A percentile compares a stretch with the other conserved stretches of the same genome.
Evolutionary conservation across 106 monocot genomes (phyloP).

Genomic region (Dendrobium huoshanense): DNA sequence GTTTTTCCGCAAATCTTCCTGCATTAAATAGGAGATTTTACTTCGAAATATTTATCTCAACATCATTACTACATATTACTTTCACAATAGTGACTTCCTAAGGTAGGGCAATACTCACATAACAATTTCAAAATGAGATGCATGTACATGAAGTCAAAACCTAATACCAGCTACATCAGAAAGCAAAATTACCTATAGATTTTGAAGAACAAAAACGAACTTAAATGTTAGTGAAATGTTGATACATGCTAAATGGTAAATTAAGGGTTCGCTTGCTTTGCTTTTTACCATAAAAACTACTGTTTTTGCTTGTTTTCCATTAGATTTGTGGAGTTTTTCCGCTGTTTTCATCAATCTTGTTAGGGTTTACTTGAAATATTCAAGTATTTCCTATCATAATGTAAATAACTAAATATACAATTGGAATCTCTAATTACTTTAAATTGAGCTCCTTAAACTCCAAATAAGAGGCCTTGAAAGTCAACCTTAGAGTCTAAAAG

Average conservation of each 20-base stretch:
- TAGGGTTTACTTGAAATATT: no score
- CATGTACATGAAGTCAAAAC: neutral
- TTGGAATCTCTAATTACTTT: no score
- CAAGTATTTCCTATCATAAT: no score
- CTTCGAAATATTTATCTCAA: neutral
- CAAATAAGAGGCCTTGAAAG: no score
- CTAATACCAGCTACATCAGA: neutral
- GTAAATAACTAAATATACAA: no score
- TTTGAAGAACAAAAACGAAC: no score
- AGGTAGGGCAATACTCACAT: neutral
- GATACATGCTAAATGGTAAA: neutral
- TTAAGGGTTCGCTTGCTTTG: neutral
- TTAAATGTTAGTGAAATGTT: neutral
- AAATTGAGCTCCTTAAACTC: no score
- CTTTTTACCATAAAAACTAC: no score
- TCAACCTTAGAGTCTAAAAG: no score
- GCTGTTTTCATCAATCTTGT: no score
- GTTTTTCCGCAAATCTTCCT: constrained; percentile 70
- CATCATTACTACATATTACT: neutral
- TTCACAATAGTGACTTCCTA: neutral
- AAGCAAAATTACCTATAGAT: neutral
- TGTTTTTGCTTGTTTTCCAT: no score
- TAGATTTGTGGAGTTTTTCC: no score
- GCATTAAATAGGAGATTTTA: neutral
- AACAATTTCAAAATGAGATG: neutral